Conservation (phyloP, 2,329 filamentous ascomycete genomes). For the Lasiodiplodia gonubiensis region DNA sequence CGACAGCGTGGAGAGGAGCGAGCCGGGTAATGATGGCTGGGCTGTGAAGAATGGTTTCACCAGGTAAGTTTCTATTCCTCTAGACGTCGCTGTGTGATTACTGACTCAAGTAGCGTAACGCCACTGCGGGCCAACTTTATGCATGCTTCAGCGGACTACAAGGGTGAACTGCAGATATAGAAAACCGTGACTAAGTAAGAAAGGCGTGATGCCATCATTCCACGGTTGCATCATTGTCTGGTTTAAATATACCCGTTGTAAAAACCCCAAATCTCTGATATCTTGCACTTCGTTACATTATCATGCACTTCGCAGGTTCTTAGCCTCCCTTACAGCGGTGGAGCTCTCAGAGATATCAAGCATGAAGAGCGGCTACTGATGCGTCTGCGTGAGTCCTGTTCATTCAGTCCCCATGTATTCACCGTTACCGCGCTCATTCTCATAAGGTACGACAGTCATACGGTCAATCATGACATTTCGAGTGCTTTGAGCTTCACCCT, state of each 20-base stretch:
- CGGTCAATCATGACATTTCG: too few relatives aligned
- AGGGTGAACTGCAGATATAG: slow-evolving; percentile 67
- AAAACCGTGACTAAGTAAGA: background rate
- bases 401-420: too few relatives aligned
- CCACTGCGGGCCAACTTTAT: slow-evolving; percentile 92
- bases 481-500: too few relatives aligned
- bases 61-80: slow-evolving; percentile 61
- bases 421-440: too few relatives aligned
- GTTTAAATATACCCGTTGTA: background rate
- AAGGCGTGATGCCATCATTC: background rate
- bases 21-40: slow-evolving; percentile 89
- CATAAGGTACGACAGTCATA: too few relatives aligned
- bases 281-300: background rate
- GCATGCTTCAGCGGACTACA: slow-evolving; percentile 67
- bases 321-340: too few relatives aligned
- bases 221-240: background rate
- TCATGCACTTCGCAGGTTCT: too few relatives aligned
- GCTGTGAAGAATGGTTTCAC: slow-evolving; percentile 85
- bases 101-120: slow-evolving; percentile 68
- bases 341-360: too few relatives aligned
- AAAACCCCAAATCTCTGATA: background rate
- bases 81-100: slow-evolving; percentile 26
- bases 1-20: slow-evolving; percentile 77
- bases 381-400: too few relatives aligned
- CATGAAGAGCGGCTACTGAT: too few relatives aligned